Evolutionary conservation across 2,329 filamentous ascomycete genomes (phyloP).

Genomic region (Xenoacremonium recifei): DNA sequence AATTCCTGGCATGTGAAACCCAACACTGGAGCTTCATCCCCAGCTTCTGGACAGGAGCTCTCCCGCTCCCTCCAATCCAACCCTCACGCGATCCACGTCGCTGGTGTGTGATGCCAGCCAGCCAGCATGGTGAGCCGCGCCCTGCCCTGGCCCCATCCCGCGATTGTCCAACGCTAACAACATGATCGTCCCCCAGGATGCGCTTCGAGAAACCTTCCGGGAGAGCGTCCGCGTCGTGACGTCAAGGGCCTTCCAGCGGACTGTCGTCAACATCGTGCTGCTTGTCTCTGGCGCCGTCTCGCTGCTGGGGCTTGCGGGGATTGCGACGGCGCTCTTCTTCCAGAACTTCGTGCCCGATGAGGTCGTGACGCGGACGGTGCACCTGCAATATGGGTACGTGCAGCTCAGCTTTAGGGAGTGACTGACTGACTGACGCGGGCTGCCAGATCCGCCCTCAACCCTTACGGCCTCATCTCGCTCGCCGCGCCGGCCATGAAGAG

Average conservation of each 20-base stretch:
- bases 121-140: no score
- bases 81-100: conserved; percentile 7
- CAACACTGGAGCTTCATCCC: no score
- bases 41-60: no score
- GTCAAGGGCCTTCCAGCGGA: conserved; percentile 50
- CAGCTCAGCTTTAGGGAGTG: neutral
- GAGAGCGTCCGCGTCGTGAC: conserved; percentile 41
- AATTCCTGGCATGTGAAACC: no score
- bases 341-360: conserved; percentile 56
- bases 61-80: no score
- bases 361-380: conserved; percentile 49
- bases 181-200: no score
- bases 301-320: conserved; percentile 46
- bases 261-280: conserved; percentile 46
- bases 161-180: no score
- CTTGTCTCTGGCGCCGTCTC: conserved; percentile 40
- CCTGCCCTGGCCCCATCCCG: no score
- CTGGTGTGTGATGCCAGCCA: no score
- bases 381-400: conserved; percentile 58
- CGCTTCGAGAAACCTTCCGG: conserved; percentile 32
- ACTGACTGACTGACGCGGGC: conserved; percentile 11
- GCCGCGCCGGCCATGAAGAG: conserved; percentile 56
- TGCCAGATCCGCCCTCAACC: conserved; percentile 46
- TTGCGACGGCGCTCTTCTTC: conserved; percentile 54
- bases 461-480: conserved; percentile 51